Evolutionary conservation across 805 yeast genomes (phyloP).

Genomic region (Sugiyamaella chiloensis): DNA sequence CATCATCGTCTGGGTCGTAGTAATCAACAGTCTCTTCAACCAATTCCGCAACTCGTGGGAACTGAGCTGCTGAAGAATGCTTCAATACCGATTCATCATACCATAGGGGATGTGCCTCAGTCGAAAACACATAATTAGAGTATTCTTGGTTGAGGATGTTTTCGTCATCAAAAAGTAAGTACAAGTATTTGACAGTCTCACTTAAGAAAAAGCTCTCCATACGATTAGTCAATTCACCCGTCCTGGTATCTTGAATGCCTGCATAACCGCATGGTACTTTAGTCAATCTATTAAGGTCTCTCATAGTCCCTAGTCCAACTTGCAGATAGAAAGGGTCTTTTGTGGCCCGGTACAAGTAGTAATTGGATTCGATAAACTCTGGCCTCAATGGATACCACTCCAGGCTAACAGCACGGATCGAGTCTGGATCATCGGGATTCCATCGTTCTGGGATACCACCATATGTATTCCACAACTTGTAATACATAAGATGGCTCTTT

Average conservation of each 20-base stretch:
- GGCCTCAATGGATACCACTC: constrained; percentile 96
- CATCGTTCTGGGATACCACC: constrained; percentile 89
- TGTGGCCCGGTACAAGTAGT: constrained; percentile 78
- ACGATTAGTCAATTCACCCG: constrained; percentile 63
- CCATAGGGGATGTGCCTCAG: constrained; percentile 95
- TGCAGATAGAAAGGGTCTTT: constrained; percentile 77
- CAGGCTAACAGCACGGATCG: constrained; percentile 41
- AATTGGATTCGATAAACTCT: constrained; percentile 86
- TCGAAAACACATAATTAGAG: constrained; percentile 56
- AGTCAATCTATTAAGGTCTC: constrained; percentile 51
- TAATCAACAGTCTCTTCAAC: not conserved
- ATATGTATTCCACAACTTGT: constrained; percentile 76
- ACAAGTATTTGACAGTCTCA: constrained; percentile 82
- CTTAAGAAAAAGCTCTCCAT: constrained; percentile 91
- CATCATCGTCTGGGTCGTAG: not conserved
- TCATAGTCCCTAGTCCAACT: constrained; percentile 64
- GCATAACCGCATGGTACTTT: constrained; percentile 74
- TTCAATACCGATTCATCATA: constrained; percentile 39
- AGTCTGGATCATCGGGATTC: constrained; percentile 35
- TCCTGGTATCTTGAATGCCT: constrained; percentile 66
- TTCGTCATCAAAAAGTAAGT: constrained; percentile 68
- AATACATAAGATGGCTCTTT: constrained; percentile 54
- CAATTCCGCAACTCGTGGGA: constrained; percentile 11
- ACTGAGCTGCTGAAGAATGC: constrained; percentile 21
- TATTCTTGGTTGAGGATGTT: constrained; percentile 47